phyloP scores from a whole-genome alignment of 768 basidiomycete species.

The Steccherinum ochraceum region DNA sequence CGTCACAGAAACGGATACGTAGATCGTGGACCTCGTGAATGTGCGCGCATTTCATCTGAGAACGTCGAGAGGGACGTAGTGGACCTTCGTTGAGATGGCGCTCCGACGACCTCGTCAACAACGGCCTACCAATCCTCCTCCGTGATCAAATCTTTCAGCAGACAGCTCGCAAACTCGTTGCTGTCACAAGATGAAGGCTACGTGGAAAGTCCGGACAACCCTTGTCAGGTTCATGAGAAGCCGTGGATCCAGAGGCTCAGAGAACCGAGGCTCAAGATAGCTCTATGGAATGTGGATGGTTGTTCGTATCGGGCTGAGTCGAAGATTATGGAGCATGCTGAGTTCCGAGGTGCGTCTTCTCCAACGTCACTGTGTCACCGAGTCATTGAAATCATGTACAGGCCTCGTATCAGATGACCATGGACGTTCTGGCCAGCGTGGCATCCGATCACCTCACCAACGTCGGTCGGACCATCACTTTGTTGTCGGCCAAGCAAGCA shows the following conservation, averaged over 20 bases:
- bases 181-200: constrained; percentile 58
- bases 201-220: constrained; percentile 66
- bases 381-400: constrained; percentile 17
- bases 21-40: constrained; percentile 54
- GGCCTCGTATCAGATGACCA: constrained; percentile 69
- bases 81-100: constrained; percentile 73
- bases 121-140: constrained; percentile 52
- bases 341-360: constrained; percentile 76
- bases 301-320: constrained; percentile 67
- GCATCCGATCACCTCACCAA: constrained; percentile 78
- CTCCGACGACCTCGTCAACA: constrained; percentile 53
- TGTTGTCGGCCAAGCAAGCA: constrained; percentile 74
- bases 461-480: constrained; percentile 81
- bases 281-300: constrained; percentile 49
- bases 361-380: neutral
- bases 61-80: constrained; percentile 36
- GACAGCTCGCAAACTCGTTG: constrained; percentile 16
- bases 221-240: constrained; percentile 67
- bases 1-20: constrained; percentile 21
- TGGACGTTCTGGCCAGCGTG: constrained; percentile 74
- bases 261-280: constrained; percentile 41
- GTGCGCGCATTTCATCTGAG: constrained; percentile 40
- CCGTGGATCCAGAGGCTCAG: constrained; percentile 49
- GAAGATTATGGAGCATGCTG: constrained; percentile 83
- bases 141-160: constrained; percentile 14